These are phyloP conservation scores for Coniophora puteana DNA, from an alignment of 1,284 basidiomycete genomes.

Conservation along the genomic window DNA sequence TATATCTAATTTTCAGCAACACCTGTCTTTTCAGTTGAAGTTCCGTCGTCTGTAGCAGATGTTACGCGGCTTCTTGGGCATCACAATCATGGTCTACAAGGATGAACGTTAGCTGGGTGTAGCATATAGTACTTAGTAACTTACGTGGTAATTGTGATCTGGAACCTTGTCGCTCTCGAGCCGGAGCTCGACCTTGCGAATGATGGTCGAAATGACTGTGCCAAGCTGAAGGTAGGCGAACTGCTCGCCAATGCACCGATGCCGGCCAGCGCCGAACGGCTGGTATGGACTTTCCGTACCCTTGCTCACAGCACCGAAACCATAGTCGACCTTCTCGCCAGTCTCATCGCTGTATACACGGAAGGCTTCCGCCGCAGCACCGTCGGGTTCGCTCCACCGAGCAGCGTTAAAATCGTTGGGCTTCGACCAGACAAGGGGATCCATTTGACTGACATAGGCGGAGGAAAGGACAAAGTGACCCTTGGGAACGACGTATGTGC, in stretches of 20 bases:
- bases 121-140: conserved; percentile 27
- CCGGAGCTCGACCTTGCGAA: conserved; percentile 76
- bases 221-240: conserved; percentile 96
- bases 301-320: conserved; percentile 91
- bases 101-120: conserved; percentile 3
- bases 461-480: conserved; percentile 91
- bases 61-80: conserved; percentile 52
- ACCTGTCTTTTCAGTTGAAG: conserved; percentile 19
- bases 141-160: conserved; percentile 84
- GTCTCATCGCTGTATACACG: conserved; percentile 69
- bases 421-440: conserved; percentile 82
- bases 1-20: neutral
- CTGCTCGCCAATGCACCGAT: conserved; percentile 94
- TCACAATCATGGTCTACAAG: conserved; percentile 68
- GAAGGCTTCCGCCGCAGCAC: conserved; percentile 74
- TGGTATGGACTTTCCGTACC: conserved; percentile 91
- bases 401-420: conserved; percentile 73
- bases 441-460: conserved; percentile 87
- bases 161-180: conserved; percentile 64
- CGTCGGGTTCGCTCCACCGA: conserved; percentile 82
- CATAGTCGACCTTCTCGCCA: conserved; percentile 93
- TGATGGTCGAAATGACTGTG: conserved; percentile 75
- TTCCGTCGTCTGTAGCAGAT: conserved; percentile 43
- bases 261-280: conserved; percentile 95
- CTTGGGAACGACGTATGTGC: conserved; percentile 84